phyloP scores from a whole-genome alignment of 1,284 basidiomycete species.

The Polyporus tsugae region DNA sequence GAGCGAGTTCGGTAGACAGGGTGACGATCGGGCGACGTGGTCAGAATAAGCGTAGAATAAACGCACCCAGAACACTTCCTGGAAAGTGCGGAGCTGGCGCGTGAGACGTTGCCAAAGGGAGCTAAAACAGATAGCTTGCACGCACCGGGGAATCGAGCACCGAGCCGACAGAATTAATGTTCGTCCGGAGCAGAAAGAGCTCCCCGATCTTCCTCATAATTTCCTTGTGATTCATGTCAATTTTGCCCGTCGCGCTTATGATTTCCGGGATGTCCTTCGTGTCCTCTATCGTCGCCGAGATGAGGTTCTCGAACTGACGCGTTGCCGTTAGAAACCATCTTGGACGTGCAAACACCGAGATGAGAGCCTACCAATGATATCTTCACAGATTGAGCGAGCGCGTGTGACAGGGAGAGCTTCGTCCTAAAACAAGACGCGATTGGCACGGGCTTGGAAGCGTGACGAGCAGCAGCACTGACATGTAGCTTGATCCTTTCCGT shows the following conservation, averaged over 20 bases:
- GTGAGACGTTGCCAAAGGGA: slow-evolving; percentile 6
- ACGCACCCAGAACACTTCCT: slow-evolving; percentile 93
- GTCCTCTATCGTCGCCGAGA: slow-evolving; percentile 94
- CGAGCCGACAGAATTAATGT: slow-evolving; percentile 95
- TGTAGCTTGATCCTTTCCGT: slow-evolving; percentile 93
- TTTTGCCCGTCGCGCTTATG: slow-evolving; percentile 94
- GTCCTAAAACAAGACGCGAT: slow-evolving; percentile 67
- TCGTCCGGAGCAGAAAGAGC: slow-evolving; percentile 92
- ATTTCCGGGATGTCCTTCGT: slow-evolving; percentile 96
- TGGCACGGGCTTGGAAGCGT: slow-evolving; percentile 25
- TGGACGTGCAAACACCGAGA: slow-evolving; percentile 1
- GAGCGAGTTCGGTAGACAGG: slow-evolving; percentile 4
- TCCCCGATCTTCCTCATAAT: slow-evolving; percentile 99
- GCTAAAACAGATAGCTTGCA: slow-evolving; percentile 26
- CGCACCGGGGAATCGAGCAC: slow-evolving; percentile 93
- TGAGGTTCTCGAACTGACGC: slow-evolving; percentile 86
- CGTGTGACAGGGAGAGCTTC: slow-evolving; percentile 94
- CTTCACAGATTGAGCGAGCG: slow-evolving; percentile 95
- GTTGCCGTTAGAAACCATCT: slow-evolving; percentile 7
- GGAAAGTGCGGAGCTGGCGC: slow-evolving; percentile 19
- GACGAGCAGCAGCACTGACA: slow-evolving; percentile 61
- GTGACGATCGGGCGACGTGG: slow-evolving; percentile 6
- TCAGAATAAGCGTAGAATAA: slow-evolving; percentile 32
- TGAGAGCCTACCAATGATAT: slow-evolving; percentile 77
- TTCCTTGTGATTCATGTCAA: slow-evolving; percentile 89